A percentile compares a stretch with the other conserved stretches of the same genome.
phyloP scores from a whole-genome alignment of 2,329 filamentous ascomycete species.

The Bimuria novae-zelandiae region DNA sequence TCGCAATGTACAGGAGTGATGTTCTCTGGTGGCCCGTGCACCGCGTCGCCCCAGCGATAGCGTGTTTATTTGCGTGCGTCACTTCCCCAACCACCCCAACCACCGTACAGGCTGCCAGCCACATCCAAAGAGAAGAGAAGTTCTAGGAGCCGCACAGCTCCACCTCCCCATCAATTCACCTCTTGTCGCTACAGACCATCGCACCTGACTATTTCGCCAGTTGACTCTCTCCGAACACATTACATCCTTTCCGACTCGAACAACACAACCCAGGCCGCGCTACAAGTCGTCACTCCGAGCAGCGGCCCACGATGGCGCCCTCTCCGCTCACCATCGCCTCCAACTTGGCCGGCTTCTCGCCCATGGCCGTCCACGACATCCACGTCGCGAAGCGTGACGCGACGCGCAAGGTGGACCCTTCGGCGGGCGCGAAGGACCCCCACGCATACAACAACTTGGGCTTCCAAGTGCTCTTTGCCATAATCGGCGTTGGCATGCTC shows the following conservation, averaged over 20 bases:
- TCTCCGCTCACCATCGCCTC: conserved; percentile 31
- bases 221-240: no score
- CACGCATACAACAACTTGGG: conserved; percentile 56
- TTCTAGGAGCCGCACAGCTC: conserved; percentile 6
- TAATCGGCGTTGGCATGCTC: conserved; percentile 79
- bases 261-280: no score
- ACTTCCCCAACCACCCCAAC: conserved; percentile 5
- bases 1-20: no score
- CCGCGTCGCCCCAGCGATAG: conserved; percentile 1
- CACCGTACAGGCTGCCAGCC: conserved; percentile 2
- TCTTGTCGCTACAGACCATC: conserved; percentile 13
- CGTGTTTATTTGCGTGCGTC: conserved; percentile 7
- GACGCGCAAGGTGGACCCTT: conserved; percentile 27
- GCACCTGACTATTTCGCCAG: conserved; percentile 5
- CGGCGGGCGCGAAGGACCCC: conserved; percentile 43
- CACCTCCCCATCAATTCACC: conserved; percentile 9
- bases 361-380: conserved; percentile 36
- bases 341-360: conserved; percentile 29
- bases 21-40: background rate
- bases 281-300: no score
- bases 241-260: no score
- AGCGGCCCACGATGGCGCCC: conserved; percentile 36
- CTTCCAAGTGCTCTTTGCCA: conserved; percentile 82
- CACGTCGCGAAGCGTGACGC: conserved; percentile 33
- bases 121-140: conserved; percentile 4